Evolutionary conservation across 176 grass and related monocot species (phyloP).

Genomic region (Aegilops longissima): DNA sequence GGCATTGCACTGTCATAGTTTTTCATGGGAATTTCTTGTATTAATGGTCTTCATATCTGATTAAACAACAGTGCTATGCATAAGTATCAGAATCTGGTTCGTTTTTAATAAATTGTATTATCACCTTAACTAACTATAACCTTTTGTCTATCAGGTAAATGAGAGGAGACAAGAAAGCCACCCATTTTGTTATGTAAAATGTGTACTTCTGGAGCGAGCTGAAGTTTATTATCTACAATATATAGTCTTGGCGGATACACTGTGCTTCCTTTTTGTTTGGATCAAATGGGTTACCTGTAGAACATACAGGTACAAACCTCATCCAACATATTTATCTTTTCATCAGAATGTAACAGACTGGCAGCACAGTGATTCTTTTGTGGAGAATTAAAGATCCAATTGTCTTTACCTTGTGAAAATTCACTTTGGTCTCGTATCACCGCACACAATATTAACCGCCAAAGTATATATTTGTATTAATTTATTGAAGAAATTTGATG

Average conservation of each 20-base stretch:
- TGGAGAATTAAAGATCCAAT: not conserved
- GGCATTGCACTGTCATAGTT: not conserved
- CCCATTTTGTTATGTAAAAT: not conserved
- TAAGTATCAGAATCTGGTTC: not conserved
- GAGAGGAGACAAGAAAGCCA: slow-evolving; percentile 10
- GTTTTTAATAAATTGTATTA: no score
- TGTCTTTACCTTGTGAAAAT: not conserved
- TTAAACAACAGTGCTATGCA: not conserved
- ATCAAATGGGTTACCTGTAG: not conserved
- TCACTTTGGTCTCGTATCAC: not conserved
- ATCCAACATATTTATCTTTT: not conserved
- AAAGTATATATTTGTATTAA: not conserved
- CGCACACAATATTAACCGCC: not conserved
- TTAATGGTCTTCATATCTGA: not conserved
- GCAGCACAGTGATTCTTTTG: not conserved
- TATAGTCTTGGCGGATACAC: not conserved
- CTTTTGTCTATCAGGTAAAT: slow-evolving; percentile 28
- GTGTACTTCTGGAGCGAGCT: not conserved
- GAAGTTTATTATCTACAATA: not conserved
- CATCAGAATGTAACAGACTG: not conserved
- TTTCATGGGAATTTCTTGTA: not conserved
- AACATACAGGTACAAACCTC: not conserved
- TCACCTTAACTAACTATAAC: not conserved
- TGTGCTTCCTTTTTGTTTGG: not conserved
- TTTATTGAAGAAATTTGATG: not conserved